Percentiles rank a stretch among this genome's conserved stretches.
Evolutionary conservation across 176 grass and related monocot species (phyloP).

Genomic region (Cymbopogon citratus): DNA sequence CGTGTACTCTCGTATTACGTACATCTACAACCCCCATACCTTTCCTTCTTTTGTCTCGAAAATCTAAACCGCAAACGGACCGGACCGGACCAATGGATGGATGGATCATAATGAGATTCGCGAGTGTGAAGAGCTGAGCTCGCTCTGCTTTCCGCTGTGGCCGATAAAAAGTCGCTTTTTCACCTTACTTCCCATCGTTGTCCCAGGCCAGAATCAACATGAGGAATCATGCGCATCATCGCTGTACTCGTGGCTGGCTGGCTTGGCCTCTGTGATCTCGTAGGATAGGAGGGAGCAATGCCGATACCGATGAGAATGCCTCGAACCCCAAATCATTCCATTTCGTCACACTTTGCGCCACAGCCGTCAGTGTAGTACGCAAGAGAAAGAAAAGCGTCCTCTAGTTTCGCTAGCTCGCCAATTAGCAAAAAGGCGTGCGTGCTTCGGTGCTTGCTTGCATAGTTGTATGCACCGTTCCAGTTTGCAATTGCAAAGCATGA

Average conservation of each 20-base stretch:
- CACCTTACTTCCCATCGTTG: background rate
- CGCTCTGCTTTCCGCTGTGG: background rate
- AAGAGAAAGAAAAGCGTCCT: background rate
- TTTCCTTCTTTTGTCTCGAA: background rate
- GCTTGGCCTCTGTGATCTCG: background rate
- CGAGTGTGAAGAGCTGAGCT: background rate
- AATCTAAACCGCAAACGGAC: background rate
- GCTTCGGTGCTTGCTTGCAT: background rate
- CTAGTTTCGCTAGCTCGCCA: background rate
- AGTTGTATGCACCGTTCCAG: background rate
- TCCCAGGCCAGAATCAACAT: conserved; percentile 22
- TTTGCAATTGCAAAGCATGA: background rate
- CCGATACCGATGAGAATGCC: background rate
- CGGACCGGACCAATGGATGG: background rate
- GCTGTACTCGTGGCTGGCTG: background rate
- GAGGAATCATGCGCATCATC: conserved; percentile 41
- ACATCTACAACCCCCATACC: background rate
- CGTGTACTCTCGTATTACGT: background rate
- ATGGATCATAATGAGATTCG: conserved; percentile 37
- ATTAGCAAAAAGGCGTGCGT: background rate
- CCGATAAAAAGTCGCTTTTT: conserved; percentile 42
- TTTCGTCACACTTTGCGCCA: background rate
- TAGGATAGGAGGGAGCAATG: background rate
- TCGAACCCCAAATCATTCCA: conserved; percentile 1
- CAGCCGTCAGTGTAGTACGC: background rate